Conservation (phyloP, 805 yeast species). For the Cyberlindnera americana region DNA sequence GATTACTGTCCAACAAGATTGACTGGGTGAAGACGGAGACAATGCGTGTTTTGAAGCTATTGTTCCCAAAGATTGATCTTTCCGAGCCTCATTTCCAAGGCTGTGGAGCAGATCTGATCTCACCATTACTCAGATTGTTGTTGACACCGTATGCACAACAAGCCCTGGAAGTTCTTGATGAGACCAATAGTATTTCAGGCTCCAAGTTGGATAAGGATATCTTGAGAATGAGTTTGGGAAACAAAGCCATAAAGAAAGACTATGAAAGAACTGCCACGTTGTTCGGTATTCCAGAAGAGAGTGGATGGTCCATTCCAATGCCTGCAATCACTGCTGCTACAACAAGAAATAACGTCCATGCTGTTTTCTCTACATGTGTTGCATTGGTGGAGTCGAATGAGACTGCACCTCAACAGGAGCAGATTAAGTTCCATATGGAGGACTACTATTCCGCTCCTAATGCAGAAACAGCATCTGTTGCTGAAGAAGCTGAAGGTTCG, state of each 20-base stretch:
- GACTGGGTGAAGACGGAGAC: slow-evolving; percentile 81
- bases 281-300: slow-evolving; percentile 91
- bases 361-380: slow-evolving; percentile 86
- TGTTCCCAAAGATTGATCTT: slow-evolving; percentile 76
- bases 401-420: slow-evolving; percentile 33
- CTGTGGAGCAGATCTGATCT: slow-evolving; percentile 90
- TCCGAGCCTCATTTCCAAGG: slow-evolving; percentile 77
- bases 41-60: slow-evolving; percentile 65
- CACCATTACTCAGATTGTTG: slow-evolving; percentile 77
- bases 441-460: slow-evolving; percentile 41
- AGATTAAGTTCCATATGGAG: slow-evolving; percentile 52
- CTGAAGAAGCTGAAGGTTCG: slow-evolving; percentile 67
- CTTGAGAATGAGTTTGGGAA: slow-evolving; percentile 87
- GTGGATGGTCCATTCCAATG: slow-evolving; percentile 98
- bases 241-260: slow-evolving; percentile 69
- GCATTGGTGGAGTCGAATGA: slow-evolving; percentile 24
- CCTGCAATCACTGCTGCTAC: slow-evolving; percentile 87
- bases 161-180: slow-evolving; percentile 88
- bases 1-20: slow-evolving; percentile 71
- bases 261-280: slow-evolving; percentile 83
- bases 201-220: slow-evolving; percentile 89
- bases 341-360: slow-evolving; percentile 90
- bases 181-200: slow-evolving; percentile 80
- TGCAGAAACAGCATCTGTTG: slow-evolving; percentile 45
- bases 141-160: slow-evolving; percentile 85